Evolutionary conservation across 257 asterid species (phyloP), one percentile per base, ranked within the genome.

Genomic region (Nyctanthes arbortristis): DNA sequence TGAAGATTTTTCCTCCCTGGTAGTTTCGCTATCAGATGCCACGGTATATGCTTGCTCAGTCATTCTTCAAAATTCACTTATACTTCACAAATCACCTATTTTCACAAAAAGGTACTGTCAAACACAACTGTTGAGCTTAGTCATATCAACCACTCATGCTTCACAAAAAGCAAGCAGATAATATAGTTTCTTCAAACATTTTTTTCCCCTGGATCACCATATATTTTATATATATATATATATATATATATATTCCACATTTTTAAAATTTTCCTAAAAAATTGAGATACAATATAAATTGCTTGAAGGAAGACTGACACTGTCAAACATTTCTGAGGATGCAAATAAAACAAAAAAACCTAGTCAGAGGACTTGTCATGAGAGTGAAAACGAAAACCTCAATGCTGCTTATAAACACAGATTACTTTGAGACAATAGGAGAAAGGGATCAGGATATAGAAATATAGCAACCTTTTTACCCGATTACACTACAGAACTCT

Each of bases 21-120:
- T 85, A 20, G 91, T 88, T 73, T 93, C 97, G 24, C 96, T 77
- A 39, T 93, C 98, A 1, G 97, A 93, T 61, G 82, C 97, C 40
- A 93, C 98, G 0, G 92, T 87, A 70, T 90, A 93, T 25, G 89
- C 90, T 47, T 73, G 95, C 79, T 93, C 93, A 36, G 93, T 87
- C 97, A 93, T 93, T 77, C 69, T 68, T 71, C 77, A 29, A 71
- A 34, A 37, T 61, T 54, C 62, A 63, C 16, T 52, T 22, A 7
- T 22, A 7, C 30, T 22, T 52, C 6, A 22, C 59, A 8, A 52
- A 52, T 49, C 28, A 49, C 57, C 29, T 49, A 49, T 18, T 1
- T 49, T 49, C 4, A 20, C 29, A 20, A 6, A 0, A 7, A 22
- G 55, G 6, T 1, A 43, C 24, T 1, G 9, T 49, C 8, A 47